Evolutionary conservation across 2,329 filamentous ascomycete species (phyloP).

Genomic region (Epichloe hybrida): DNA sequence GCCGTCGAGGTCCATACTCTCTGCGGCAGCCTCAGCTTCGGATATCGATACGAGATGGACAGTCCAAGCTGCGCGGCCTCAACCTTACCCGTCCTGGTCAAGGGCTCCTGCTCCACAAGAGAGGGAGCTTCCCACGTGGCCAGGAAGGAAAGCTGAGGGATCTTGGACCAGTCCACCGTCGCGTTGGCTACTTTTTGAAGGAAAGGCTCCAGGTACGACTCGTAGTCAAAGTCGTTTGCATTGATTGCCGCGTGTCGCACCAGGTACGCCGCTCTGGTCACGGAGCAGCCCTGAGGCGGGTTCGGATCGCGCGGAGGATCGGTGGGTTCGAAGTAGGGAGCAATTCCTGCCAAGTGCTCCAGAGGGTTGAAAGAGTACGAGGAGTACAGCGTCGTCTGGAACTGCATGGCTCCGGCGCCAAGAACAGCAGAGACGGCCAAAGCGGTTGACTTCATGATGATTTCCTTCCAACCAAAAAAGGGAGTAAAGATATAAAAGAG

Average conservation of each 20-base stretch:
- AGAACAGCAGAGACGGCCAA: background rate
- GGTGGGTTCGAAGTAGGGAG: slow-evolving; percentile 43
- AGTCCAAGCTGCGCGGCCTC: slow-evolving; percentile 47
- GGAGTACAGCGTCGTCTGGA: slow-evolving; percentile 23
- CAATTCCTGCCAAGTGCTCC: slow-evolving; percentile 40
- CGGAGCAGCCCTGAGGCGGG: slow-evolving; percentile 35
- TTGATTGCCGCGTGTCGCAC: slow-evolving; percentile 48
- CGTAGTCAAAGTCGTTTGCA: slow-evolving; percentile 45
- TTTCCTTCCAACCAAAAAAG: background rate
- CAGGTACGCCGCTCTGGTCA: slow-evolving; percentile 39
- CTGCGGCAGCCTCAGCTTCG: slow-evolving; percentile 35
- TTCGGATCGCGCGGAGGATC: slow-evolving; percentile 22
- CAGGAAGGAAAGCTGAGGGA: slow-evolving; percentile 43
- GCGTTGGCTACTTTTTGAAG: slow-evolving; percentile 45
- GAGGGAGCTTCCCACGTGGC: slow-evolving; percentile 45
- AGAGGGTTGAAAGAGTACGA: slow-evolving; percentile 39
- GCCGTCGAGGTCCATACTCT: slow-evolving; percentile 50
- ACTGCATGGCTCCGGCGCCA: background rate
- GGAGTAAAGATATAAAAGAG: too few relatives aligned
- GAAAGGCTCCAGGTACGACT: slow-evolving; percentile 43
- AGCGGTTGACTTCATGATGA: background rate
- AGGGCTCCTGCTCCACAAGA: slow-evolving; percentile 40
- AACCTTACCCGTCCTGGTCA: slow-evolving; percentile 47
- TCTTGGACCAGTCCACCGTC: slow-evolving; percentile 42
- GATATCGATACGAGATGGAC: slow-evolving; percentile 42